Conservation (phyloP, 805 yeast species). For the Candida xiaguanensis region DNA sequence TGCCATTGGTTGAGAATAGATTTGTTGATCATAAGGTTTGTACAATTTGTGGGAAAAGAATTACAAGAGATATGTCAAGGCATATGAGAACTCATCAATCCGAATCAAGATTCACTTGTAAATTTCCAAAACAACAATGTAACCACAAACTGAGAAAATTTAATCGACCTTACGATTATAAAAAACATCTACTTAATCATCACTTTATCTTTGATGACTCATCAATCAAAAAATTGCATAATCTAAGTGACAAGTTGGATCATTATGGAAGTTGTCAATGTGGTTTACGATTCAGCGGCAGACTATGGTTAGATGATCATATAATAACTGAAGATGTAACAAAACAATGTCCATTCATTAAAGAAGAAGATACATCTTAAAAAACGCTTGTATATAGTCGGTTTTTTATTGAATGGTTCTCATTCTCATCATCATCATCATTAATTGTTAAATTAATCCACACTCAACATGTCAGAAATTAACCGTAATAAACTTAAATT, state of each 20-base stretch:
- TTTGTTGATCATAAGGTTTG: slow-evolving; percentile 44
- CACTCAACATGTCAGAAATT: no score
- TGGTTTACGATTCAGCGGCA: slow-evolving; percentile 29
- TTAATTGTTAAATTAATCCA: no score
- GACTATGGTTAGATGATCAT: slow-evolving; percentile 36
- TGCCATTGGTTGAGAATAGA: slow-evolving; percentile 34
- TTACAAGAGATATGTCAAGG: slow-evolving; percentile 58
- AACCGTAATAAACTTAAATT: no score
- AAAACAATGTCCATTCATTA: slow-evolving; percentile 18
- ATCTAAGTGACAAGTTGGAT: slow-evolving; percentile 49
- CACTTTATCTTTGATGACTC: slow-evolving; percentile 56
- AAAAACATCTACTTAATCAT: slow-evolving; percentile 58
- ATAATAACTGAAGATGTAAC: slow-evolving; percentile 22
- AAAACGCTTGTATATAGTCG: not conserved
- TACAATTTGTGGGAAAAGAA: slow-evolving; percentile 48
- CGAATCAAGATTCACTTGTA: slow-evolving; percentile 54
- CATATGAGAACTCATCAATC: slow-evolving; percentile 61
- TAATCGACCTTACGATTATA: slow-evolving; percentile 66
- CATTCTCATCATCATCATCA: no score
- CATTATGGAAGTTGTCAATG: slow-evolving; percentile 50
- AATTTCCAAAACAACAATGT: slow-evolving; percentile 53
- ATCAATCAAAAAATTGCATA: slow-evolving; percentile 41
- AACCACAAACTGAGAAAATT: slow-evolving; percentile 58
- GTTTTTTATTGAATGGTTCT: no score
- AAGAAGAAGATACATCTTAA: not conserved